Base-by-base conservation (phyloP, 2,329 filamentous ascomycete genomes). In the Xylaria hypoxylon region DNA sequence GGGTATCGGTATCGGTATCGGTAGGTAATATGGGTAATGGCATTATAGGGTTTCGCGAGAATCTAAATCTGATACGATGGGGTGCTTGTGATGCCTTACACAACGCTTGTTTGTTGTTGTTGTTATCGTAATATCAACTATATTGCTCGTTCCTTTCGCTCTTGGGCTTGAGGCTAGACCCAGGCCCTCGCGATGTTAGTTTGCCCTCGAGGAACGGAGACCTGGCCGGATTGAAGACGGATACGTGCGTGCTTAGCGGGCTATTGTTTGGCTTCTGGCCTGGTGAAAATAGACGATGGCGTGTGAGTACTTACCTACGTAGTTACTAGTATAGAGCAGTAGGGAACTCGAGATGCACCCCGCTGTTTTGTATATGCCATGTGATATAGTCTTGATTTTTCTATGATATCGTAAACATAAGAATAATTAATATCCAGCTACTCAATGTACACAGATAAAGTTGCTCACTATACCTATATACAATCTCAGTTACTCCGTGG, bases 1-100 rank as follows among this genome's bases (percentile, higher is more conserved):
- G 56, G 45, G 22, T 24, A 15, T n/a, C 51, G 50, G 48, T 44
- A 61, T 28, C n/a, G n/a, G n/a, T n/a, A n/a, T n/a, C n/a, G n/a
- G n/a, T n/a, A 17, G 24, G 5, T 31, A 24, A 13, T 24, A 28
- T 48, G 45, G 17, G 17, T n/a, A 2, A 5, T 19, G 26, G 15
- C 35, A 17, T 33, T 11, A 28, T 44, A 24, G 3, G 15, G 51
- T 53, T 53, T 26, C 51, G 51, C 51, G 51, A 40, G 33, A 26
- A 40, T 24, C n/a, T 15, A 24, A 38, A n/a, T 42, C 22, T 55
- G 33, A 55, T 40, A 42, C 35, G 33, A 8, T 11, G 28, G 28
- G 17, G 31, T 26, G 35, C 35, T 55, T 10, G 51, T 42, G 33
- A 55, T 26, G 51, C 35, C 50, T 55, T 55, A 28, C 35, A 28